Conservation (phyloP, 495 filamentous ascomycete species). For the Filosporella fistucella region DNA sequence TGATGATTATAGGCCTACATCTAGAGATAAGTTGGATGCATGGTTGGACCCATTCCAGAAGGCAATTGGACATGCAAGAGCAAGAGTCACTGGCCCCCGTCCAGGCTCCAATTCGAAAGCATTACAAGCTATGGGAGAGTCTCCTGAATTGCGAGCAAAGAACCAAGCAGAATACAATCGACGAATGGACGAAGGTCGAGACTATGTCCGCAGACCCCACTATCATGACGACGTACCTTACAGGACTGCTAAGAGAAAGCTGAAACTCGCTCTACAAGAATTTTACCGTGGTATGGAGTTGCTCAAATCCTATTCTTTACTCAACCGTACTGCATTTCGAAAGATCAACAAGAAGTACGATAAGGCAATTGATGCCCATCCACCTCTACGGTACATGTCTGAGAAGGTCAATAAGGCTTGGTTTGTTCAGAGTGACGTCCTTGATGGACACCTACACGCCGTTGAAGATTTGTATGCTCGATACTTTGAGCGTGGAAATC, state of each 20-base stretch:
- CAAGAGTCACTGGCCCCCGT: conserved; percentile 13
- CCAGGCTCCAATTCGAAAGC: conserved; percentile 22
- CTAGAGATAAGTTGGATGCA: conserved; percentile 14
- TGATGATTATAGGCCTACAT: conserved; percentile 11
- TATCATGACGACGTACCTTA: conserved; percentile 61
- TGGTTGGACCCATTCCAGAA: conserved; percentile 22
- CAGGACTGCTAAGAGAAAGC: conserved; percentile 80
- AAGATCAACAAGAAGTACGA: conserved; percentile 99
- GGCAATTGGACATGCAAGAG: conserved; percentile 16
- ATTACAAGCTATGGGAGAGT: conserved; percentile 14
- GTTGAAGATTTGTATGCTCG: conserved; percentile 89
- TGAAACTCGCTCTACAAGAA: conserved; percentile 85
- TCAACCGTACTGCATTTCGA: conserved; percentile 91
- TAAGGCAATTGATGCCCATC: conserved; percentile 75
- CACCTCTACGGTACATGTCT: conserved; percentile 76
- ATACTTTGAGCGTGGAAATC: conserved; percentile 87
- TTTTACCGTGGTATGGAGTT: conserved; percentile 90
- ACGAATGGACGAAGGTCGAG: conserved; percentile 33
- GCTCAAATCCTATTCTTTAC: conserved; percentile 79
- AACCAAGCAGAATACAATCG: conserved; percentile 3
- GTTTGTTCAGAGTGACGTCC: conserved; percentile 82
- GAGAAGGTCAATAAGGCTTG: conserved; percentile 87
- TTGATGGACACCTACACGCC: conserved; percentile 71
- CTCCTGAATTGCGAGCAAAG: conserved; percentile 13
- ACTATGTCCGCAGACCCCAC: conserved; percentile 54